Conservation (phyloP, 768 basidiomycete genomes). For the Lepiota venenata region DNA sequence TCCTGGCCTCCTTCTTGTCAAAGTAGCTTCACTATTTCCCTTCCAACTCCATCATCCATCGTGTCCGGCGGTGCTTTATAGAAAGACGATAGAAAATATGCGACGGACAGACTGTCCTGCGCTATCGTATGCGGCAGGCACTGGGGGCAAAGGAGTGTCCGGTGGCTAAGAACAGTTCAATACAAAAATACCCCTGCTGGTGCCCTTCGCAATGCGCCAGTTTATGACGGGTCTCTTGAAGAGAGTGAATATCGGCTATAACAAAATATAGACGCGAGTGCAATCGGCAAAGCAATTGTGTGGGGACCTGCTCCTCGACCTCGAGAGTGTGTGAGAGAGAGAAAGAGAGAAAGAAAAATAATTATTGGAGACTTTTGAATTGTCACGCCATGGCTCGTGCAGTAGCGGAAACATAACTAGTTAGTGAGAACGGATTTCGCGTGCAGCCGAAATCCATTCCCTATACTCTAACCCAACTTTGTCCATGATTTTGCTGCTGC, state of each 20-base stretch:
- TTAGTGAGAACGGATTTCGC: no score
- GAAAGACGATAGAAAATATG: slow-evolving; percentile 71
- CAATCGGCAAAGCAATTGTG: no score
- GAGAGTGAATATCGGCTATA: no score
- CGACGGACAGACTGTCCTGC: slow-evolving; percentile 79
- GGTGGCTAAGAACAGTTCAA: slow-evolving; percentile 49
- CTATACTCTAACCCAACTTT: slow-evolving; percentile 91
- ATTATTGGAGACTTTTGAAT: no score
- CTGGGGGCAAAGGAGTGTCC: slow-evolving; percentile 81
- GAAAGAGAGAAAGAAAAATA: no score
- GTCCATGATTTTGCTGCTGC: slow-evolving; percentile 73
- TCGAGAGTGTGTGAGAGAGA: no score
- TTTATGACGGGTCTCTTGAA: slow-evolving; percentile 86
- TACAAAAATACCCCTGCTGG: background rate
- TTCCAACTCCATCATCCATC: slow-evolving; percentile 31
- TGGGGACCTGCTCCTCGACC: no score
- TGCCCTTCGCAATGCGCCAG: slow-evolving; percentile 47
- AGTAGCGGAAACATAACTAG: no score
- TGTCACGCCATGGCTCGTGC: no score
- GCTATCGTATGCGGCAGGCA: slow-evolving; percentile 93
- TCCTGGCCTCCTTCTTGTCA: slow-evolving; percentile 72
- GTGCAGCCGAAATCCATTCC: no score
- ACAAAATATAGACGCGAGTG: no score
- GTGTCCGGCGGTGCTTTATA: slow-evolving; percentile 50
- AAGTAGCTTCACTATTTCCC: slow-evolving; percentile 52